Evolutionary conservation across 192 early-diverging fungal species (phyloP).

Genomic region (Podila epigama): DNA sequence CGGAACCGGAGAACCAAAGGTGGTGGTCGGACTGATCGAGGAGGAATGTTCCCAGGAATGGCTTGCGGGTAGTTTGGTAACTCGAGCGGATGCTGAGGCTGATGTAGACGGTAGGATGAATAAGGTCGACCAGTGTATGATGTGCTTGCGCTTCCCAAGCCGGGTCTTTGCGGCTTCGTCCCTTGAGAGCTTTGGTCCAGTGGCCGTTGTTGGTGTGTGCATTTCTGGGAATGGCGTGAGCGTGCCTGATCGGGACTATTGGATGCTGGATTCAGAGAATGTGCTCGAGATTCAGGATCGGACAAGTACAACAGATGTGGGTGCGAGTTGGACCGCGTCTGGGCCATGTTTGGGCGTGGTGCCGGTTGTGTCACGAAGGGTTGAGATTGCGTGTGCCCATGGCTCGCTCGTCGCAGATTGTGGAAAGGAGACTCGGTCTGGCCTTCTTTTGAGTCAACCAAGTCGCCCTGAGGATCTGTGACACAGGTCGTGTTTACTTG

Average conservation of each 20-base stretch:
- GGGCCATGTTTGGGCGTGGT: not conserved
- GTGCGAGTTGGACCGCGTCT: not conserved
- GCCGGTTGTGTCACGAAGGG: not conserved
- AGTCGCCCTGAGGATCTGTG: too few species aligned
- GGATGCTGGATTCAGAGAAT: too few species aligned
- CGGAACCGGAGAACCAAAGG: slow-evolving; percentile 51
- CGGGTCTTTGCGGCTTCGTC: not conserved
- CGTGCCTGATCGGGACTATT: too few species aligned
- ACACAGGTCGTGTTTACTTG: too few species aligned
- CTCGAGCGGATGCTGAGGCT: not conserved
- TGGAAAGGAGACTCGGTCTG: not conserved
- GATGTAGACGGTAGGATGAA: not conserved
- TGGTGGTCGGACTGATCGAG: slow-evolving; percentile 1
- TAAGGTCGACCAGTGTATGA: not conserved
- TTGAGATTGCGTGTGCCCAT: not conserved
- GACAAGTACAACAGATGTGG: not conserved
- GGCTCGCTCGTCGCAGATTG: not conserved
- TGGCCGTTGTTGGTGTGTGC: too few species aligned
- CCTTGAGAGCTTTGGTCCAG: not conserved
- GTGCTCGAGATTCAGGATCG: not conserved
- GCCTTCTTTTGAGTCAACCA: too few species aligned
- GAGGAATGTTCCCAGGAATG: too few species aligned
- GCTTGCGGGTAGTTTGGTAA: not conserved
- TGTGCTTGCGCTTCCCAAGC: not conserved
- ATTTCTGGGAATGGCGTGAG: too few species aligned